Evolutionary conservation across 2,329 filamentous ascomycete genomes (phyloP).

Genomic region (Diaporthe citri): DNA sequence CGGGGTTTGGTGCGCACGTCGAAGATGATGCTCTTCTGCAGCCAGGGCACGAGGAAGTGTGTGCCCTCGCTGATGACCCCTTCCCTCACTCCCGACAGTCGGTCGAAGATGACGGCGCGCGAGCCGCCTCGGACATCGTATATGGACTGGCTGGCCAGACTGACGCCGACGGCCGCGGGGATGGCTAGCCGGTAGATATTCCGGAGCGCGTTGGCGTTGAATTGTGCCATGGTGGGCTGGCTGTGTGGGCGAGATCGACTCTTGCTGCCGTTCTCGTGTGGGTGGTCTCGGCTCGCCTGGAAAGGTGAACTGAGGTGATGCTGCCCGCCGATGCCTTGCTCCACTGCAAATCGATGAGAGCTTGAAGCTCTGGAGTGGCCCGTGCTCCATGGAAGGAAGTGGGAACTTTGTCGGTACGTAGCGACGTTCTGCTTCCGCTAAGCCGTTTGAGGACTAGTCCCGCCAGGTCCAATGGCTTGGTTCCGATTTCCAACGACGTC

Average conservation of each 20-base stretch:
- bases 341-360: constrained; percentile 30
- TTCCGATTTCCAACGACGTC: constrained; percentile 44
- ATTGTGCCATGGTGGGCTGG: constrained; percentile 62
- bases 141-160: constrained; percentile 81
- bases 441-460: background rate
- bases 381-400: constrained; percentile 10
- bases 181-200: constrained; percentile 76
- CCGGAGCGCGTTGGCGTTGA: constrained; percentile 39
- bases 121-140: constrained; percentile 98
- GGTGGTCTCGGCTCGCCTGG: constrained; percentile 15
- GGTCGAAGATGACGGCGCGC: constrained; percentile 97
- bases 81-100: constrained; percentile 92
- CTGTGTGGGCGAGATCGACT: background rate
- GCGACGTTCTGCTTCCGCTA: background rate
- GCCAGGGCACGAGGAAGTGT: constrained; percentile 95
- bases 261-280: constrained; percentile 18
- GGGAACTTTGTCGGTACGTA: constrained; percentile 2
- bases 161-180: constrained; percentile 77
- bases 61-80: constrained; percentile 94
- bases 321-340: constrained; percentile 7
- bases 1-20: constrained; percentile 97
- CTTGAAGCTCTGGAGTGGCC: constrained; percentile 32
- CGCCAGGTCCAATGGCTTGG: constrained; percentile 35
- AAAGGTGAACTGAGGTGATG: constrained; percentile 16
- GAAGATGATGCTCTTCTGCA: constrained; percentile 94